Base-by-base conservation (phyloP, 306 rosid genomes). In the Prunus mume region DNA sequence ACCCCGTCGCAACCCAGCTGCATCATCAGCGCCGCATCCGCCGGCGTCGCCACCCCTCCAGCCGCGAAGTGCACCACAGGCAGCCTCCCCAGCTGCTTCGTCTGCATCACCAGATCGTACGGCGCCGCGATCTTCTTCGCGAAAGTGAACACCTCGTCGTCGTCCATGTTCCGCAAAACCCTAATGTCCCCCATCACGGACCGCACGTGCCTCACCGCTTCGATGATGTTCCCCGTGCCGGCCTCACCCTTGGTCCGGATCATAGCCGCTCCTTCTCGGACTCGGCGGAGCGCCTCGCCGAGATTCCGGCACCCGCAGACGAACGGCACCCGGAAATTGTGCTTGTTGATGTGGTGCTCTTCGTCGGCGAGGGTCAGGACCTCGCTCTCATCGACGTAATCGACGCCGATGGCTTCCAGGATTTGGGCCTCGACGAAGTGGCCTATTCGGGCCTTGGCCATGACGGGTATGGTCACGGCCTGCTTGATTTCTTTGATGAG, bases 381-480 rank as follows among this genome's bases (percentile, higher is more conserved):
- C 82, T 93, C 98, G 55, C 93, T 87, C 77, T 93, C 98, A 46
- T 93, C 98, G 3, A 90, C 96, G 76, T 93, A 93, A 1, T 93
- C 98, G 68, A 93, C 64, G 2, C 98, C 98, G 13, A 93, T 86
- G 30, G 94, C 93, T 34, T 93, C 98, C 0, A 93, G 91, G 82
- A 93, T 93, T 80, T 93, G 98, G 12, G 98, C 98, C 72, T 93
- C 98, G 0, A 93, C 96, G 76, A 93, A 93, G 64, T 93, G 98
- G 0, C 96, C 98, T 50, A 93, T 93, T 14, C 98, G 89, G n/a
- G 94, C 98, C 73, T 93, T 93, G 3, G 97, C 97, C 97, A 93
- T 93, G 12, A 93, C 96, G 2, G 98, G 98, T 18, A 93, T 93
- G 4, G 98, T 93, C 4, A 93, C 98, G 11, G 94, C 96, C 19